Evolutionary conservation across 306 rosid genomes (phyloP).

Genomic region (Biancaea sappan): DNA sequence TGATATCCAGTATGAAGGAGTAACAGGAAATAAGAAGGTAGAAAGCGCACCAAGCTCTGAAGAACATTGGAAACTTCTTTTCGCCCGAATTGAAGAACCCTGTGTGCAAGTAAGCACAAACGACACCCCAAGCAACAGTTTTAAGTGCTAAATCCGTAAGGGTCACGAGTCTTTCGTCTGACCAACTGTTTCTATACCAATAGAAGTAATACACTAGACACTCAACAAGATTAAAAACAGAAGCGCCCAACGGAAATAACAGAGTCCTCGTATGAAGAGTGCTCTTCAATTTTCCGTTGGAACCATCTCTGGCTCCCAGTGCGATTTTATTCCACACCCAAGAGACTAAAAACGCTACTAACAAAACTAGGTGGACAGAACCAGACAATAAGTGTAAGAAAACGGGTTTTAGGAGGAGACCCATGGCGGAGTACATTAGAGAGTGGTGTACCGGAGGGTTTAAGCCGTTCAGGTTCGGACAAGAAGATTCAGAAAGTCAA

Average conservation of each 20-base stretch:
- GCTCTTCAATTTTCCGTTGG: conserved; percentile 20
- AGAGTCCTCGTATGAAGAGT: conserved; percentile 15
- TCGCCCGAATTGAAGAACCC: conserved; percentile 36
- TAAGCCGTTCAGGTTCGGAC: too few species aligned
- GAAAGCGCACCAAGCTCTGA: conserved; percentile 51
- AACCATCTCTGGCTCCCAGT: background rate
- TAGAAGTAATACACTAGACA: conserved; percentile 32
- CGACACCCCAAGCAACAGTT: conserved; percentile 45
- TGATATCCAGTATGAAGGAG: conserved; percentile 31
- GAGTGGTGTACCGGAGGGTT: background rate
- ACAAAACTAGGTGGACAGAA: conserved; percentile 35
- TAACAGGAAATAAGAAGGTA: conserved; percentile 42
- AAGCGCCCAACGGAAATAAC: conserved; percentile 41
- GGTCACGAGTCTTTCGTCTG: conserved; percentile 41
- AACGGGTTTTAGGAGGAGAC: conserved; percentile 41
- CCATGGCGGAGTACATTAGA: conserved; percentile 6
- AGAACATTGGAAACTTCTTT: conserved; percentile 36
- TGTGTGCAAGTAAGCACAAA: conserved; percentile 33
- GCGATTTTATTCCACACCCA: conserved; percentile 30
- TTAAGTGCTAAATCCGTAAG: conserved; percentile 46
- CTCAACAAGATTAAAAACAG: conserved; percentile 34
- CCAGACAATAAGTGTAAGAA: conserved; percentile 40
- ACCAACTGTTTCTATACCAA: conserved; percentile 41
- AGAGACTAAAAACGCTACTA: conserved; percentile 27
- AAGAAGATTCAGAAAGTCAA: background rate